Evolutionary conservation across 2,329 filamentous ascomycete genomes (phyloP), one percentile per base, ranked within the genome.

Genomic region (Apiospora hydei): DNA sequence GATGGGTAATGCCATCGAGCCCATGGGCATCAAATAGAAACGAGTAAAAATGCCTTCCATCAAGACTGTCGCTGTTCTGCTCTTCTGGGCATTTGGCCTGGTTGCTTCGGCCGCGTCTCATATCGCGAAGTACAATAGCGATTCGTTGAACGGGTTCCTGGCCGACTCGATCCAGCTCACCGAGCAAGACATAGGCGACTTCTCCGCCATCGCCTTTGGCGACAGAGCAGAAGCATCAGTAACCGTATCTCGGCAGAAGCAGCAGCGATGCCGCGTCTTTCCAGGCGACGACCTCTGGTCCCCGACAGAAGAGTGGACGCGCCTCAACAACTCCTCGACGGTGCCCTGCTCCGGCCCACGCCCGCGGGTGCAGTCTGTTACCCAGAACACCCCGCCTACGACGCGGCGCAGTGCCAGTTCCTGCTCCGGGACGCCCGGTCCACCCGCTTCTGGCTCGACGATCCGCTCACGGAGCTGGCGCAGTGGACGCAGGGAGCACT

Each of bases 401-500:
- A 82, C 70, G 74, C 72, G 16, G 75, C 72, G 18, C 73, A 74
- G 41, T 83, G 82, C 74, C 73, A 76, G 6, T 80, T 75, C 47
- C 74, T 84, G 8, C 70, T 78, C 3, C 73, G 75, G 18, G 77
- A 80, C 34, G 77, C 81, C 30, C 75, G 75, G 21, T 78, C 75
- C 38, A 79, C 77, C 34, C 77, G 78, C 26, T 78, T 81, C 57
- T 80, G 78, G 71, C 77, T 81, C 69, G 76, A 81, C 53, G 77
- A 81, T 46, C 80, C 78, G n/a, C 73, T 78, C 71, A 82, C 77
- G 34, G 78, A 77, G 72, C 74, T 79, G 71, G 78, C 73, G 44
- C 78, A 77, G 74, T 83, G 81, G 81, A 78, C 76, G 7, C 78
- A 82, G 77, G 82, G 47, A 78, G 81, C 69, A 82, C 82, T 0